Evolutionary conservation across 2,329 filamentous ascomycete genomes (phyloP).

Genomic region (Fusarium guadeloupense): DNA sequence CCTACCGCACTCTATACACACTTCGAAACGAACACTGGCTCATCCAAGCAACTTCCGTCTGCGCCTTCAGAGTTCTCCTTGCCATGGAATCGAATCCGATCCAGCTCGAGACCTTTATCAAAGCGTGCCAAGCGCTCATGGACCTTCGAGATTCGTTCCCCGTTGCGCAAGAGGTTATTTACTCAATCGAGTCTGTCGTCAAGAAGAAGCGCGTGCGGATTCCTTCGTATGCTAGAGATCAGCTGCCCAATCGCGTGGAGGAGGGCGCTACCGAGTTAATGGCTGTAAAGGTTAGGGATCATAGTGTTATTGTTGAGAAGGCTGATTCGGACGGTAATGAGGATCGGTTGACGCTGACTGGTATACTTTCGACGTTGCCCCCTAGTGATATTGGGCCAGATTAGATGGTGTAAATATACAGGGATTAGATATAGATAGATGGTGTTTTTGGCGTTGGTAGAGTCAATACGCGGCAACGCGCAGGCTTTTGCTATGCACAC

Average conservation of each 20-base stretch:
- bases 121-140: slow-evolving; percentile 19
- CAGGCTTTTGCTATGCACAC: neutral
- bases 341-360: slow-evolving; percentile 1
- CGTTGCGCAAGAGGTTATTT: slow-evolving; percentile 13
- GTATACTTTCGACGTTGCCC: slow-evolving; percentile 12
- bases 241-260: neutral
- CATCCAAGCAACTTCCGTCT: slow-evolving; percentile 17
- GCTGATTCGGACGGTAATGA: neutral
- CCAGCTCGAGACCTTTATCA: slow-evolving; percentile 28
- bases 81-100: slow-evolving; percentile 15
- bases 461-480: neutral
- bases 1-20: slow-evolving; percentile 22
- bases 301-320: slow-evolving; percentile 16
- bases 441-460: neutral
- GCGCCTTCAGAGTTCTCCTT: slow-evolving; percentile 20
- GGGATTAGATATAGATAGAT: neutral
- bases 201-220: slow-evolving; percentile 10
- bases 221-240: slow-evolving; percentile 14
- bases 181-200: slow-evolving; percentile 12
- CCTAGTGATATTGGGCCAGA: neutral
- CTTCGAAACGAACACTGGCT: slow-evolving; percentile 23
- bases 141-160: slow-evolving; percentile 22
- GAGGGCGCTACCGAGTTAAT: slow-evolving; percentile 6
- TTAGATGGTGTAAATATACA: neutral
- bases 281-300: slow-evolving; percentile 20